Conservation (phyloP, 116 monocot genomes). For the Trichopus zeylanicus region DNA sequence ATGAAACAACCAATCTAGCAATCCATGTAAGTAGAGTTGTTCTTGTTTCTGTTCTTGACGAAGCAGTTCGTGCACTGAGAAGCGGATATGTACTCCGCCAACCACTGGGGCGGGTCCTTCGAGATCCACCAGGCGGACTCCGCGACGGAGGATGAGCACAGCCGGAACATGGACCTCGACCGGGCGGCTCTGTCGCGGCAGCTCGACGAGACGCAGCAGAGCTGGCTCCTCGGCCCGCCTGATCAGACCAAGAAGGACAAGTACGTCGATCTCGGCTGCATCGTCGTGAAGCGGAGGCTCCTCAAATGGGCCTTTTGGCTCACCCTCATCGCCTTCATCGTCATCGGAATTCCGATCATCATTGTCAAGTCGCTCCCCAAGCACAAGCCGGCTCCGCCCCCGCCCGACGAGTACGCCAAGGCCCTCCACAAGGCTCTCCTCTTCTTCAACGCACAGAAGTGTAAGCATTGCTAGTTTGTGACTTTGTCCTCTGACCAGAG, state of each 20-base stretch:
- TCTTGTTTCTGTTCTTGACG: not conserved
- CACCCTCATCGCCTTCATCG: conserved; percentile 36
- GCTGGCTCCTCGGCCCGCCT: conserved; percentile 79
- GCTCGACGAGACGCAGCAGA: conserved; percentile 86
- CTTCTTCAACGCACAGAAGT: conserved; percentile 97
- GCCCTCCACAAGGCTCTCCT: conserved; percentile 84
- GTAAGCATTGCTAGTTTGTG: conserved; percentile 26
- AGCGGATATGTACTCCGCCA: conserved; percentile 14
- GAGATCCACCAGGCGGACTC: conserved; percentile 36
- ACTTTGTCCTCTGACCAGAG: too few species aligned
- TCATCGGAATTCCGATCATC: conserved; percentile 82
- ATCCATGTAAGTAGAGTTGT: not conserved
- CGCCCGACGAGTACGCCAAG: conserved; percentile 65
- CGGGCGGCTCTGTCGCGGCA: conserved; percentile 43
- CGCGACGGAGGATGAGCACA: conserved; percentile 51
- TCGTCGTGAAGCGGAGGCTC: conserved; percentile 67
- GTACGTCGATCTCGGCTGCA: conserved; percentile 83
- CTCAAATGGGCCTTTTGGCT: conserved; percentile 53
- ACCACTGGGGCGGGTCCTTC: conserved; percentile 87
- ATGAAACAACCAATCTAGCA: not conserved
- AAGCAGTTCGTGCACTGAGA: too few species aligned
- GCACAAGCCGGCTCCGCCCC: conserved; percentile 31
- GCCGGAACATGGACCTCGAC: conserved; percentile 65
- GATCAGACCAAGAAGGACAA: conserved; percentile 53
- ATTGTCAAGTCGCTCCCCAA: conserved; percentile 76